phyloP scores from a whole-genome alignment of 169 alveolate species.

The Eimeria necatrix region DNA sequence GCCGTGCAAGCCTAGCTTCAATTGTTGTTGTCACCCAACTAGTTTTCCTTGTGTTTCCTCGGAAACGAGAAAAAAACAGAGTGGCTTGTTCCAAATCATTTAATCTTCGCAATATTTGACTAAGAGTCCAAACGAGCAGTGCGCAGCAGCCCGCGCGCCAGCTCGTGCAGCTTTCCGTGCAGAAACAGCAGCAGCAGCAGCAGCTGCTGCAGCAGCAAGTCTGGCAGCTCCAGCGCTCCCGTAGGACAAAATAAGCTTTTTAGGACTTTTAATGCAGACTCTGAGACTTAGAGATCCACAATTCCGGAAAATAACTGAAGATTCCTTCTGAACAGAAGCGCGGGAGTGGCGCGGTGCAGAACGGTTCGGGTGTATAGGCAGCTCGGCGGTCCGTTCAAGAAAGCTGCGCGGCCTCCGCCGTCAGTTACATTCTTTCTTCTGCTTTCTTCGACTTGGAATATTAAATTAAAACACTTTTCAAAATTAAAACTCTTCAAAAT shows the following conservation, averaged over 20 bases:
- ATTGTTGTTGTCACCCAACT: conserved; percentile 55
- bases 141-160: not conserved
- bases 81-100: conserved; percentile 61
- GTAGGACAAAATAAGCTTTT: too few relatives aligned
- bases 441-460: too few relatives aligned
- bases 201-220: not conserved
- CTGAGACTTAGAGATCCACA: too few relatives aligned
- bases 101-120: not conserved
- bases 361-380: not conserved
- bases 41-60: conserved; percentile 13
- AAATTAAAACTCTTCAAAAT: not conserved
- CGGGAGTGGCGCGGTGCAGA: too few relatives aligned
- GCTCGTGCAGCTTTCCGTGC: not conserved
- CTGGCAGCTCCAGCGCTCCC: too few relatives aligned
- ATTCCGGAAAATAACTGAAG: too few relatives aligned
- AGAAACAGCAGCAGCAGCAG: not conserved
- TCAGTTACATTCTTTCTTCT: too few relatives aligned
- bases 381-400: not conserved
- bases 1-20: not conserved
- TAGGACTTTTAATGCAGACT: too few relatives aligned
- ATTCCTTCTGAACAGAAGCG: not conserved
- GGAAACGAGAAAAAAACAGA: not conserved
- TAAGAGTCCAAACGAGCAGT: not conserved
- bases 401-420: too few relatives aligned
- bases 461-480: not conserved